Conservation (phyloP, 2,329 filamentous ascomycete genomes). For the Apiospora malaysiana region DNA sequence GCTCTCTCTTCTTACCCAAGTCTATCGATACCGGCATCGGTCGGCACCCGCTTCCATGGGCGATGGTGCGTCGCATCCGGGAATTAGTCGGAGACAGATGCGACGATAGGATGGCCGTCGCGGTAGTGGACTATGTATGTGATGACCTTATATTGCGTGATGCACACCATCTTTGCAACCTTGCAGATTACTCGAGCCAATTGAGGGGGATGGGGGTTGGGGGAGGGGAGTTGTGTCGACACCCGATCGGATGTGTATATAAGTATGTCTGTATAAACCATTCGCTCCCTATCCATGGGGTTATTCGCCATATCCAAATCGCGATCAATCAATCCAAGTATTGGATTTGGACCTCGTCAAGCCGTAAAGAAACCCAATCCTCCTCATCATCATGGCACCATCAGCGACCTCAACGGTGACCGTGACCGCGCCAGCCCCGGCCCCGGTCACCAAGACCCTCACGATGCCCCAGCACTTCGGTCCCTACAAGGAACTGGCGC, state of each 20-base stretch:
- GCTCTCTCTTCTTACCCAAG: too few relatives aligned
- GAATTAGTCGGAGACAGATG: not conserved
- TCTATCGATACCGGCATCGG: not conserved
- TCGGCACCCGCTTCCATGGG: not conserved
- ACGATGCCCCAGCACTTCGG: constrained; percentile 31
- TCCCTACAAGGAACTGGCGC: constrained; percentile 37
- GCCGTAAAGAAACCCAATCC: not conserved
- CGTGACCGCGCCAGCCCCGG: constrained; percentile 29
- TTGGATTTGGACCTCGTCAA: not conserved
- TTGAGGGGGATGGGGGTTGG: not conserved
- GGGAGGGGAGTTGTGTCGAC: not conserved
- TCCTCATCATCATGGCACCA: constrained; percentile 35
- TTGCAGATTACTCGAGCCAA: not conserved
- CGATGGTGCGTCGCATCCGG: not conserved
- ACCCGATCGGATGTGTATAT: not conserved
- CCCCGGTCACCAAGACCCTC: constrained; percentile 28
- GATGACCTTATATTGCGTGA: constrained; percentile 1
- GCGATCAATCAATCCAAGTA: not conserved
- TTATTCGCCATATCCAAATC: not conserved
- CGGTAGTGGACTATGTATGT: not conserved
- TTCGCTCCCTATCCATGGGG: not conserved
- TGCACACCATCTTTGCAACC: not conserved
- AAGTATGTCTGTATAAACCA: not conserved
- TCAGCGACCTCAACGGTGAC: constrained; percentile 37
- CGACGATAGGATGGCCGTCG: not conserved